These are phyloP conservation scores for Cercis canadensis DNA, from an alignment of 306 rosid genomes.

Conservation along the genomic window DNA sequence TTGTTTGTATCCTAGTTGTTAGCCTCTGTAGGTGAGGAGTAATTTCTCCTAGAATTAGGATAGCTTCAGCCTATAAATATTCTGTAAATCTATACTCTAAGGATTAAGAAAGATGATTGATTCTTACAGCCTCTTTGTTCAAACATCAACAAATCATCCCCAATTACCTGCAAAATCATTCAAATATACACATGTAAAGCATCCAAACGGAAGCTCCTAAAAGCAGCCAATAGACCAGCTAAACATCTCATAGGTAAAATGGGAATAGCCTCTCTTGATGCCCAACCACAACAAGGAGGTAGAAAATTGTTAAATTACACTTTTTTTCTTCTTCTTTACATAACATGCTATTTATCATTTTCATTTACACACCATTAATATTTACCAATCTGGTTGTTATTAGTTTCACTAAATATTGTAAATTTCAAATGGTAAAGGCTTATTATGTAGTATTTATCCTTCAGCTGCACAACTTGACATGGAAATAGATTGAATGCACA, in stretches of 20 bases:
- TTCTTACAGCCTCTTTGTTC: constrained; percentile 83
- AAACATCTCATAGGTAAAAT: too few species aligned
- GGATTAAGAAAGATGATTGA: too few species aligned
- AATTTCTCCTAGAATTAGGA: too few species aligned
- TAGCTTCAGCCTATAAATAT: too few species aligned
- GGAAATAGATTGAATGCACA: too few species aligned
- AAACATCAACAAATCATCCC: constrained; percentile 87
- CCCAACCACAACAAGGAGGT: constrained; percentile 19
- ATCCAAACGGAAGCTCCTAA: constrained; percentile 25
- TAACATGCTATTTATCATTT: background rate
- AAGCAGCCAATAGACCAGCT: constrained; percentile 29
- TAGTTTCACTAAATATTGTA: constrained; percentile 2
- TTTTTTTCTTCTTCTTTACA: background rate
- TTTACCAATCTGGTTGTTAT: constrained; percentile 13
- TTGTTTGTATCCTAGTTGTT: too few species aligned
- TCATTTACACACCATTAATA: background rate
- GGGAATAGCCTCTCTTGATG: background rate
- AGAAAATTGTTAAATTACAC: background rate
- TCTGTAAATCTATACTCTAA: too few species aligned
- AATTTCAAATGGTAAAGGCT: constrained; percentile 10
- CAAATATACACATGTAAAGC: constrained; percentile 30
- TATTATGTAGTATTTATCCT: constrained; percentile 19
- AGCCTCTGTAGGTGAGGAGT: too few species aligned
- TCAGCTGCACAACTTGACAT: constrained; percentile 23
- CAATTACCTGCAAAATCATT: constrained; percentile 78